phyloP scores from a whole-genome alignment of 768 basidiomycete genomes.

The Terana coerulea region DNA sequence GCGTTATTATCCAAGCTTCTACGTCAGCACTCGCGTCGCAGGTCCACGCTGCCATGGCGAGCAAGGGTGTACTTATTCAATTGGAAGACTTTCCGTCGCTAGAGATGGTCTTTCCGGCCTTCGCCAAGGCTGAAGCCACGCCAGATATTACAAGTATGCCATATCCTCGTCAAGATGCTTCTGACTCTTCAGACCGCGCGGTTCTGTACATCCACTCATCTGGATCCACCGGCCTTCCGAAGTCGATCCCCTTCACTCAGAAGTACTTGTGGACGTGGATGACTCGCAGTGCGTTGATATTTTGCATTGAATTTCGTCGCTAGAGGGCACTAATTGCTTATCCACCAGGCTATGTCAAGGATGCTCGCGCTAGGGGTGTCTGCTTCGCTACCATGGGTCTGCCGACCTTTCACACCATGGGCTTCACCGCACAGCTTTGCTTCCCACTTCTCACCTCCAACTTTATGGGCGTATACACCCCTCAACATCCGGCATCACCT shows the following conservation, averaged over 20 bases:
- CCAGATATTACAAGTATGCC: constrained; percentile 15
- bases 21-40: constrained; percentile 28
- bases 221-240: constrained; percentile 46
- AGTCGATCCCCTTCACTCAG: constrained; percentile 28
- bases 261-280: constrained; percentile 3
- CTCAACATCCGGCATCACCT: constrained; percentile 7
- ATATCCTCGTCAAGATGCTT: neutral
- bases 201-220: constrained; percentile 43
- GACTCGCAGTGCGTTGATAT: neutral
- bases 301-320: neutral
- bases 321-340: neutral
- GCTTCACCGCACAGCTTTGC: constrained; percentile 1
- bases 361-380: neutral
- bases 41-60: constrained; percentile 21
- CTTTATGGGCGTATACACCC: constrained; percentile 6
- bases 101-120: constrained; percentile 15
- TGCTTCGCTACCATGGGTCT: constrained; percentile 3
- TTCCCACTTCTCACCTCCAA: constrained; percentile 4
- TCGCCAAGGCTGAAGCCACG: constrained; percentile 1
- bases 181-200: neutral
- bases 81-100: constrained; percentile 18
- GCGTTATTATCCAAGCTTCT: constrained; percentile 32
- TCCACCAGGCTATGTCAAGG: constrained; percentile 9
- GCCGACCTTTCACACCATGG: constrained; percentile 10
- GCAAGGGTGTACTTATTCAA: neutral